Evolutionary conservation across 176 grass and related monocot genomes (phyloP), one percentile per base, ranked within the genome.

Genomic region (Bolboschoenus planiculmis): DNA sequence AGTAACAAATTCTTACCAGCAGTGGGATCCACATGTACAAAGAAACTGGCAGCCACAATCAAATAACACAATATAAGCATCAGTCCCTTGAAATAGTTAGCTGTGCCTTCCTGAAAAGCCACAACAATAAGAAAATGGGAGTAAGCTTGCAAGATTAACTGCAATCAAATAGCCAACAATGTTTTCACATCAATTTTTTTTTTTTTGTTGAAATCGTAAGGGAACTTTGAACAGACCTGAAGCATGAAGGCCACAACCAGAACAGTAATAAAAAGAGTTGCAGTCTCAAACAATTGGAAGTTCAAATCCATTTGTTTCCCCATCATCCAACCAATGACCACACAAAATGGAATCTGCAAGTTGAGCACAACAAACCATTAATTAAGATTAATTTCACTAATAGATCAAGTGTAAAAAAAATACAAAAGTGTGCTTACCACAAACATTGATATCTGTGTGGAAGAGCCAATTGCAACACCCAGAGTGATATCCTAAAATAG

Each of bases 381-480:
- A 82, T 65, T 63, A 42, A 58, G 10, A 61, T 44, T 64, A 46
- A 47, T 50, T 4, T 64, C 58, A 48, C 56, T 46, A 59, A 42
- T 14, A 37, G 56, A 39, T 60, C 23, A 30, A 50, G 44, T 23
- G 48, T 31, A 40, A 36, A 63, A 33, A 72, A 64, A 48, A 24
- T n/a, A n/a, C n/a, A 87, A 83, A 86, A 46, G 18, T 74, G 70
- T 81, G 55, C 83, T 90, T 87, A 98, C 96, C 84, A 86, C 91
- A 91, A 98, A 98, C 96, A 98, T 98, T 53, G 92, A 98, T 85
- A 98, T 98, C 51, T 98, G 96, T 35, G 96, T 98, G 74, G 92
- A 98, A 48, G 96, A 98, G 42, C 96, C 96, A 88, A 98, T 95
- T 29, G 96, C 96, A 77, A 98, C 96, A 64, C 96, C 96, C 77